Evolutionary conservation across 106 monocot species (phyloP).

Genomic region (Dendrobium huoshanense): DNA sequence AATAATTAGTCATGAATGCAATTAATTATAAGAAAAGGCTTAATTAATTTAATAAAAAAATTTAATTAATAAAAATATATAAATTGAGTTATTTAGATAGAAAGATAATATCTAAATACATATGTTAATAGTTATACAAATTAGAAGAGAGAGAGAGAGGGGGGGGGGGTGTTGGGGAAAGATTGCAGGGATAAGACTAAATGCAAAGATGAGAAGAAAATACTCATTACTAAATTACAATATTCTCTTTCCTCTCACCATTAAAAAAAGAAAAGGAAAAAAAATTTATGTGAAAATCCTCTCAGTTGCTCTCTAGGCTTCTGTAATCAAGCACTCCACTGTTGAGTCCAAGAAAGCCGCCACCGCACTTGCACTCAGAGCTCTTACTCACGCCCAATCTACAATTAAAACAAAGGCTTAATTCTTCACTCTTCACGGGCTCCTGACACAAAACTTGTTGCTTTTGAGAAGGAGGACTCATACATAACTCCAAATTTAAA

Average conservation of each 20-base stretch:
- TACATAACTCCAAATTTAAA: conserved; percentile 36
- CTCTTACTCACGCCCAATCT: conserved; percentile 28
- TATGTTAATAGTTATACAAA: background rate
- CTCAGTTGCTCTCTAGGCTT: conserved; percentile 26
- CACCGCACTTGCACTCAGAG: conserved; percentile 25
- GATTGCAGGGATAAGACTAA: too few species aligned
- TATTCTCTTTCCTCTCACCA: background rate
- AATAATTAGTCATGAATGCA: too few species aligned
- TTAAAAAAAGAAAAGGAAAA: background rate
- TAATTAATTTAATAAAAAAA: too few species aligned
- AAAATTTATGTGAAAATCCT: too few species aligned
- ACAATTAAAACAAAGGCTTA: conserved; percentile 20
- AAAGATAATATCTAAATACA: background rate
- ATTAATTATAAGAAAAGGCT: too few species aligned
- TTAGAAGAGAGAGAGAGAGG: background rate
- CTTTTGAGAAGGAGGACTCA: conserved; percentile 21
- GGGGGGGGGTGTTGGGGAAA: too few species aligned
- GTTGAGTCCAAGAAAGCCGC: conserved; percentile 15
- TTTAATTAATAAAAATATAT: too few species aligned
- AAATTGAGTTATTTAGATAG: too few species aligned
- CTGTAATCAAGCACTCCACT: conserved; percentile 23
- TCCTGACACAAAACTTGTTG: background rate
- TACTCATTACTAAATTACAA: background rate
- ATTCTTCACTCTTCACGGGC: background rate
- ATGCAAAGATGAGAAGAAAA: background rate